Percentiles rank a stretch among this genome's conserved stretches.
Conservation (phyloP, 768 basidiomycete genomes). For the Boletus patriciae region DNA sequence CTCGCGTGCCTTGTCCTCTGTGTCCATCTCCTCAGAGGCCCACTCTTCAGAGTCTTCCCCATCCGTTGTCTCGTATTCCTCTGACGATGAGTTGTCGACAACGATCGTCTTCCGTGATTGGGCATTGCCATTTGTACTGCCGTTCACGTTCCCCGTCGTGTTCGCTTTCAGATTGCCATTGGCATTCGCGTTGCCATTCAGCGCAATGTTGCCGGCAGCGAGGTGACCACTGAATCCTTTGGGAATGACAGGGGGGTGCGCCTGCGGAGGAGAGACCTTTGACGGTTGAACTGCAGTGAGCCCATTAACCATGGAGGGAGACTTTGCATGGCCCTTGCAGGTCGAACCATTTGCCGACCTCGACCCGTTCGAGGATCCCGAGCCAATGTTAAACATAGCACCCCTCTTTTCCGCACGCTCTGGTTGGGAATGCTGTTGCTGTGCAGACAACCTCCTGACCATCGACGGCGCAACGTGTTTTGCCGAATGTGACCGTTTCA, state of each 20-base stretch:
- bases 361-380: constrained; percentile 54
- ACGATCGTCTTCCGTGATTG: constrained; percentile 46
- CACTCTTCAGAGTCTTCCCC: constrained; percentile 58
- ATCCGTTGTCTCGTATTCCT: constrained; percentile 55
- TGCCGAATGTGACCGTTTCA: constrained; percentile 32
- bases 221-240: constrained; percentile 10
- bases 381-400: constrained; percentile 58
- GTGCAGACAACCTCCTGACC: constrained; percentile 27
- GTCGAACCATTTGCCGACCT: constrained; percentile 27
- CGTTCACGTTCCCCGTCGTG: constrained; percentile 6
- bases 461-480: constrained; percentile 31
- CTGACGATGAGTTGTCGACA: constrained; percentile 45
- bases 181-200: constrained; percentile 17
- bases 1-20: constrained; percentile 35
- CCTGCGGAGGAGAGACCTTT: constrained; percentile 8
- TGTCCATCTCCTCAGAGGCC: constrained; percentile 57
- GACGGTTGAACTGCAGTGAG: constrained; percentile 9
- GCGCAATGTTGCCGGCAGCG: not conserved
- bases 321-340: constrained; percentile 13
- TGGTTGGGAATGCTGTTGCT: constrained; percentile 21
- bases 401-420: constrained; percentile 26
- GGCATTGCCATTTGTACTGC: constrained; percentile 20
- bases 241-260: constrained; percentile 23
- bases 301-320: constrained; percentile 6
- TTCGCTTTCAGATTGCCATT: constrained; percentile 17